These are phyloP conservation scores for Fraxinus sp. DNA, from an alignment of 305 asterid species.

Conservation along the genomic window DNA sequence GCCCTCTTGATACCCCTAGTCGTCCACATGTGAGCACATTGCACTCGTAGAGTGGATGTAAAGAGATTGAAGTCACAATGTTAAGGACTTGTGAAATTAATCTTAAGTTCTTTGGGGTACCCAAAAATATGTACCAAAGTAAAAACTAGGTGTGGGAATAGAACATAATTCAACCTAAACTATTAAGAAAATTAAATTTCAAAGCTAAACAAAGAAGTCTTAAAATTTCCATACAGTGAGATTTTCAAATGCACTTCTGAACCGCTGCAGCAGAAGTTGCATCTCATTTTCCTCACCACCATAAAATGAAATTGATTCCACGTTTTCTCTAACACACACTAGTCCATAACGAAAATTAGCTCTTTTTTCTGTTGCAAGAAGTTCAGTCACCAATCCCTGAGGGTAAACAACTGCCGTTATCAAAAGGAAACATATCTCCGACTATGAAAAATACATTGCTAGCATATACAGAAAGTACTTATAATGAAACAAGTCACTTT, in stretches of 20 bases:
- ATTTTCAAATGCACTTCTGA: slow-evolving; percentile 79
- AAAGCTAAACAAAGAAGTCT: slow-evolving; percentile 14
- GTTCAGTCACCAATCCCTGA: slow-evolving; percentile 76
- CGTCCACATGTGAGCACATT: background rate
- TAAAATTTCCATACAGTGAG: slow-evolving; percentile 52
- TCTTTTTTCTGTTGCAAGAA: slow-evolving; percentile 91
- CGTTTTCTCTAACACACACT: slow-evolving; percentile 86
- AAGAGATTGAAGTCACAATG: background rate
- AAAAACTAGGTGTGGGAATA: background rate
- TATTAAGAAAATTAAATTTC: background rate
- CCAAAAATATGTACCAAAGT: background rate
- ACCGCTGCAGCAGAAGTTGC: slow-evolving; percentile 65
- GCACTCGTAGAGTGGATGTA: background rate
- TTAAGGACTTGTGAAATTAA: background rate
- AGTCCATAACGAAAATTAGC: slow-evolving; percentile 92
- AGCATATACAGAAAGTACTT: background rate
- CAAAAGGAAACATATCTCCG: slow-evolving; percentile 8
- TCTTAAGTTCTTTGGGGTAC: background rate
- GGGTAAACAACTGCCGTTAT: slow-evolving; percentile 15
- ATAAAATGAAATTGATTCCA: slow-evolving; percentile 89
- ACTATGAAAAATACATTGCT: background rate
- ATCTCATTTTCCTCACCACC: slow-evolving; percentile 86
- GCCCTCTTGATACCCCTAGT: background rate
- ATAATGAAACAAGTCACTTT: background rate
- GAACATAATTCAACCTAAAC: background rate